These are phyloP conservation scores for Niebla homalea DNA, from an alignment of 495 filamentous ascomycete genomes.

Conservation along the genomic window DNA sequence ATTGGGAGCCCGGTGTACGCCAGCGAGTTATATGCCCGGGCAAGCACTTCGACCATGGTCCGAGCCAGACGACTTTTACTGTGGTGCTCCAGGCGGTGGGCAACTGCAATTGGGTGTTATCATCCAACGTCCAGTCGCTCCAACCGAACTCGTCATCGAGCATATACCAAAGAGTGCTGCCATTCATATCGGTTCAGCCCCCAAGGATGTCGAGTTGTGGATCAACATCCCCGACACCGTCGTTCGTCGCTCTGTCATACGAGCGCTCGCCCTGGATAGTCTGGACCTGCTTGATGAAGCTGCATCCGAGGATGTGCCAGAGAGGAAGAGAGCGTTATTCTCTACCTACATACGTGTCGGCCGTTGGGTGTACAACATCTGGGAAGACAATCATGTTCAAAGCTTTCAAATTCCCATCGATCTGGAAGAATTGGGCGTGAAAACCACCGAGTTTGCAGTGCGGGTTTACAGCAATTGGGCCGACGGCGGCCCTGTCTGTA, in stretches of 20 bases:
- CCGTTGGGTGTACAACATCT: conserved; percentile 30
- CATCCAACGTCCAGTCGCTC: conserved; percentile 26
- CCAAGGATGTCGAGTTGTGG: conserved; percentile 36
- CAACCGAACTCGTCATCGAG: conserved; percentile 36
- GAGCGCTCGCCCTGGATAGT: not conserved
- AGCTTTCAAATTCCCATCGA: conserved; percentile 27
- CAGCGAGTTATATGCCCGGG: no score
- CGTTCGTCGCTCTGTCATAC: not conserved
- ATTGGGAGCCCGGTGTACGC: no score
- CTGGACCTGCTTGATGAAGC: not conserved
- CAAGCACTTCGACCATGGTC: conserved; percentile 28
- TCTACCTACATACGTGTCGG: conserved; percentile 26
- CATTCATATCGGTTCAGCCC: conserved; percentile 23
- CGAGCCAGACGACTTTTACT: conserved; percentile 37
- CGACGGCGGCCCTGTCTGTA: conserved; percentile 24
- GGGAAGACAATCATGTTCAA: conserved; percentile 24
- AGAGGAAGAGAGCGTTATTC: not conserved
- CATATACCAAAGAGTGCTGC: conserved; percentile 27
- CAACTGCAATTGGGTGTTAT: conserved; percentile 28
- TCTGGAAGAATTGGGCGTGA: conserved; percentile 20
- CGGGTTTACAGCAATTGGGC: conserved; percentile 38
- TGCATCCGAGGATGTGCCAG: not conserved
- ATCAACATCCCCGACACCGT: conserved; percentile 5
- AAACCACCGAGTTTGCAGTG: conserved; percentile 30
- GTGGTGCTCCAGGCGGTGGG: conserved; percentile 24